These are phyloP conservation scores for Lasiodiplodia gonubiensis DNA, from an alignment of 2,329 filamentous ascomycete genomes.

Conservation along the genomic window DNA sequence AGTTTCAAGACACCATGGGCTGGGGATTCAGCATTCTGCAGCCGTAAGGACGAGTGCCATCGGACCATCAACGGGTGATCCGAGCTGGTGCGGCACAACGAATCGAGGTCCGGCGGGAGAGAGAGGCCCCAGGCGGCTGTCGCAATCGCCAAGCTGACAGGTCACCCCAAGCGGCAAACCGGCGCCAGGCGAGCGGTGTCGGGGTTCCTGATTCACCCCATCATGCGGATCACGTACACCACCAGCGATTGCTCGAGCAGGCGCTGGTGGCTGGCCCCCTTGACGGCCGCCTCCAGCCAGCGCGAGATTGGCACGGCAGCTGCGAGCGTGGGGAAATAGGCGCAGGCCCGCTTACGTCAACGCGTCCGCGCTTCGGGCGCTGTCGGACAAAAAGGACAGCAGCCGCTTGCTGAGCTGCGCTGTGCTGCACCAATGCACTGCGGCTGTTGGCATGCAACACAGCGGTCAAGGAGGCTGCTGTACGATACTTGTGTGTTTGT, in stretches of 20 bases:
- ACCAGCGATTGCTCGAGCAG: conserved; percentile 20
- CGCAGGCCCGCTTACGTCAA: conserved; percentile 25
- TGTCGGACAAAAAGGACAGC: conserved; percentile 5
- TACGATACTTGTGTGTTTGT: not conserved
- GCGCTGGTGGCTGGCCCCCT: conserved; percentile 17
- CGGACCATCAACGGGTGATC: conserved; percentile 23
- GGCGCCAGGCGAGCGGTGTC: conserved; percentile 20
- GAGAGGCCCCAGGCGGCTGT: conserved; percentile 16
- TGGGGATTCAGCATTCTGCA: not conserved
- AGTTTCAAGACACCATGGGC: conserved; percentile 10
- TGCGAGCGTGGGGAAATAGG: conserved; percentile 23
- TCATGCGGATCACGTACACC: conserved; percentile 22
- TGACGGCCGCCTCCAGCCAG: conserved; percentile 2
- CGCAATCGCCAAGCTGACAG: conserved; percentile 20
- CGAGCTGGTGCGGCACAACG: conserved; percentile 10
- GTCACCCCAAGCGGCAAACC: conserved; percentile 19
- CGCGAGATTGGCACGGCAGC: conserved; percentile 2
- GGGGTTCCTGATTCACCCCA: conserved; percentile 21
- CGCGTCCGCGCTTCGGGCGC: conserved; percentile 18
- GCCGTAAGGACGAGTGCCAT: not conserved
- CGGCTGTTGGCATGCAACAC: conserved; percentile 2
- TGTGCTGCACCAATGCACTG: too few relatives aligned
- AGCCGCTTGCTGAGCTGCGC: not conserved
- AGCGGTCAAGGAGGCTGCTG: conserved; percentile 3
- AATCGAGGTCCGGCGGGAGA: conserved; percentile 19